Base-by-base conservation (phyloP, 202 grass and related monocot genomes). In the Musa balbisiana region DNA sequence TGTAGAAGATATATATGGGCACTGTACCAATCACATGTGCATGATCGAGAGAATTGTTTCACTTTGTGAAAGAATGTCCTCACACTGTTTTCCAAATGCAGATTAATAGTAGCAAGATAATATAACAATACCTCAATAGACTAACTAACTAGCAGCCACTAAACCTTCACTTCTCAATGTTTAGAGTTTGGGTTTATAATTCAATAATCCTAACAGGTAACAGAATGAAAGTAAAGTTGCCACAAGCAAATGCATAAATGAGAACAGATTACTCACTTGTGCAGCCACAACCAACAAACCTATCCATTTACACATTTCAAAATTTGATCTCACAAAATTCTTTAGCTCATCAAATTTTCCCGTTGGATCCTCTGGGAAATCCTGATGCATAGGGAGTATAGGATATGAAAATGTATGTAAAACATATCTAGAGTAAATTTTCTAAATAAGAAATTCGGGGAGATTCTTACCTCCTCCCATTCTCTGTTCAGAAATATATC, bases 291-390 rank as follows among this genome's bases (percentile, higher is more conserved):
- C 80, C 3, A 80, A 87, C 26, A 92, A 69, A 23, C 87, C 92
- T 76, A 95, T 77, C 96, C 96, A 99, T 95, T 95, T 84, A 63
- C 96, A 99, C 62, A 95, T 90, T 50, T 92, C 85, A 78, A 80
- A 82, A 85, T 99, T 99, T 66, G 87, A 87, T 77, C 52, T 85
- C 12, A 99, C 55, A 29, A 99, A 99, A 51, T 73, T 21, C 69
- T 90, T 92, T 74, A 99, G 87, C 73, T 95, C 91, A 53, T 87
- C 79, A 82, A 95, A 99, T 76, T 92, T 95, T 75, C 91, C 85
- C 11, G 87, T 87, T 81, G 89, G 85, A 27, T 99, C 91, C 78
- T 83, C 43, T 8, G 96, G 95, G 49, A 95, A 95, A 85, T 95
- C 96, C 96, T 99, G 70, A 73, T 83, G 55, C 4, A 83, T 83